Conservation (phyloP, 441 rosid species). For the Macaranga tanarius region DNA sequence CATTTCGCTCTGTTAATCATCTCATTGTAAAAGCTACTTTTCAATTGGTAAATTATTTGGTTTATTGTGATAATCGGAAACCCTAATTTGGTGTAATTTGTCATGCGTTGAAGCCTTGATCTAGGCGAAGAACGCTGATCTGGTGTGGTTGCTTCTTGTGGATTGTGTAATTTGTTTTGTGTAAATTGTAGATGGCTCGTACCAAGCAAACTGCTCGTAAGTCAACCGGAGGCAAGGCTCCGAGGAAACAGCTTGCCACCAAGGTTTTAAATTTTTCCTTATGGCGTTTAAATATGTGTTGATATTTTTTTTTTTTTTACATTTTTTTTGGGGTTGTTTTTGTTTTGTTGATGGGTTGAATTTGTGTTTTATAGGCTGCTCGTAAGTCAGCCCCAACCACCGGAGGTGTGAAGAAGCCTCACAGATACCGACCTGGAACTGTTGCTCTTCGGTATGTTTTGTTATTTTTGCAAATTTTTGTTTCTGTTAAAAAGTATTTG, state of each 20-base stretch:
- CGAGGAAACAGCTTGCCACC: constrained; percentile 66
- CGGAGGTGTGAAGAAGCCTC: constrained; percentile 81
- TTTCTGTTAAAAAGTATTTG: not conserved
- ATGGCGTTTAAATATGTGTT: no score
- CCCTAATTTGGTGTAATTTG: not conserved
- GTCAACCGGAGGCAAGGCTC: constrained; percentile 66
- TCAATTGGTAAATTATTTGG: not conserved
- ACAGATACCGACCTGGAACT: constrained; percentile 62
- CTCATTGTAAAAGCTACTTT: not conserved
- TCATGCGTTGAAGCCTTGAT: not conserved
- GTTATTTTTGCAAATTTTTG: not conserved
- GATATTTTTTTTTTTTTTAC: not conserved
- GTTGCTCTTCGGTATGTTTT: constrained; percentile 54
- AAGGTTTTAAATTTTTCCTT: constrained; percentile 31
- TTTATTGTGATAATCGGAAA: not conserved
- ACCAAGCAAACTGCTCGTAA: constrained; percentile 71
- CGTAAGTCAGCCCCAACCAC: constrained; percentile 66
- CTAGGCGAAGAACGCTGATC: not conserved
- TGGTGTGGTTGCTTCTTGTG: not conserved
- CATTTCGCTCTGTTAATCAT: not conserved
- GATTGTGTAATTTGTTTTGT: not conserved
- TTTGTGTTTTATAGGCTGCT: constrained; percentile 37
- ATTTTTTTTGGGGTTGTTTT: not conserved
- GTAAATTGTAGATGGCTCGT: constrained; percentile 48
- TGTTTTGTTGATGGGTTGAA: not conserved